Conservation (phyloP, 192 early-diverging fungal species). For the Umbelopsis sp. region DNA sequence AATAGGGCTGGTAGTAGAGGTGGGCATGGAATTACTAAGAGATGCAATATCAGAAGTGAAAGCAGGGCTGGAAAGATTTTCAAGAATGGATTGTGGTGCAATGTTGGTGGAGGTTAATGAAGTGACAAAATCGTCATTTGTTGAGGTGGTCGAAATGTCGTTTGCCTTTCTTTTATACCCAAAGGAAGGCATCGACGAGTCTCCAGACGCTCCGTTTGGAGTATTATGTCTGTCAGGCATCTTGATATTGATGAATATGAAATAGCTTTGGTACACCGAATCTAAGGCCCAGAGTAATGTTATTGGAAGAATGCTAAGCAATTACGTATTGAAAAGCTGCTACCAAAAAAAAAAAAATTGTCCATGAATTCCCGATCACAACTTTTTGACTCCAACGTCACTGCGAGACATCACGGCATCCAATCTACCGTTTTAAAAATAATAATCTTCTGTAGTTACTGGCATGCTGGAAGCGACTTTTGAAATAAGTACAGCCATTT, state of each 20-base stretch:
- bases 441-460: no score
- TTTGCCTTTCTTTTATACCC: background rate
- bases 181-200: background rate
- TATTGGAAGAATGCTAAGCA: background rate
- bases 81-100: constrained; percentile 11
- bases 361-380: background rate
- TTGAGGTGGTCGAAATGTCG: background rate
- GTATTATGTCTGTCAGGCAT: constrained; percentile 8
- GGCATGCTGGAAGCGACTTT: no score
- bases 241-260: background rate
- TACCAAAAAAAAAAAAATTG: constrained; percentile 11
- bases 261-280: background rate
- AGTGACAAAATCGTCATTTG: background rate
- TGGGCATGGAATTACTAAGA: background rate
- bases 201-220: constrained; percentile 2
- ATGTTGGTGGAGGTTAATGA: background rate
- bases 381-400: background rate
- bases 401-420: no score
- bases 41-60: constrained; percentile 9
- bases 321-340: background rate
- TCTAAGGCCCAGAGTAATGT: background rate
- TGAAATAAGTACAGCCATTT: no score
- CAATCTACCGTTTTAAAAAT: no score
- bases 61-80: background rate
- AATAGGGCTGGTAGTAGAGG: background rate